Evolutionary conservation across 805 yeast genomes (phyloP).

Genomic region (Schwanniomyces polymorphus): DNA sequence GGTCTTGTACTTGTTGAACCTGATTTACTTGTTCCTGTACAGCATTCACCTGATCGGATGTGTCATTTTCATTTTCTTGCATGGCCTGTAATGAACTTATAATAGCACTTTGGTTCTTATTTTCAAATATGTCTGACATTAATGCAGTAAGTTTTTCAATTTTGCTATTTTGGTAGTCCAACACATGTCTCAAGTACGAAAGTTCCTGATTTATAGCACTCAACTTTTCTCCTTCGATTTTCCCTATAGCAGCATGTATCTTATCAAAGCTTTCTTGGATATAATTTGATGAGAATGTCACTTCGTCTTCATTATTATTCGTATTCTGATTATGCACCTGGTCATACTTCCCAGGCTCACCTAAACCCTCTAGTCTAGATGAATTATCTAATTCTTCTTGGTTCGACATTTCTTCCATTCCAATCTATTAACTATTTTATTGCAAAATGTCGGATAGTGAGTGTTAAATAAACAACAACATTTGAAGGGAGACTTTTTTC

Average conservation of each 20-base stretch:
- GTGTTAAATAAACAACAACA: constrained; percentile 4
- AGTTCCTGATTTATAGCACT: constrained; percentile 27
- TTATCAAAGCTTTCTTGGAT: constrained; percentile 11
- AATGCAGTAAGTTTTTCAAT: constrained; percentile 37
- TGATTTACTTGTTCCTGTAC: constrained; percentile 20
- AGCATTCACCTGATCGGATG: constrained; percentile 18
- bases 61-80: constrained; percentile 19
- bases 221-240: constrained; percentile 29
- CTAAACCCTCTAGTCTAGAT: constrained; percentile 5
- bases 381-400: constrained; percentile 6
- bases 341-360: constrained; percentile 6
- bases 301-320: constrained; percentile 4
- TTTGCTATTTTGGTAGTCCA: constrained; percentile 37
- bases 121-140: constrained; percentile 31
- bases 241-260: constrained; percentile 10
- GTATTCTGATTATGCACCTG: not conserved
- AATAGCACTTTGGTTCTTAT: constrained; percentile 25
- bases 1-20: constrained; percentile 16
- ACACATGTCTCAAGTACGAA: constrained; percentile 32
- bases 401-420: constrained; percentile 9
- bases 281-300: constrained; percentile 5
- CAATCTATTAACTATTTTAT: constrained; percentile 4
- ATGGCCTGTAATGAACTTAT: constrained; percentile 28
- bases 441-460: constrained; percentile 11
- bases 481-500: constrained; percentile 11